Conservation (phyloP, 345 rosid genomes). For the Durio zibethinus region DNA sequence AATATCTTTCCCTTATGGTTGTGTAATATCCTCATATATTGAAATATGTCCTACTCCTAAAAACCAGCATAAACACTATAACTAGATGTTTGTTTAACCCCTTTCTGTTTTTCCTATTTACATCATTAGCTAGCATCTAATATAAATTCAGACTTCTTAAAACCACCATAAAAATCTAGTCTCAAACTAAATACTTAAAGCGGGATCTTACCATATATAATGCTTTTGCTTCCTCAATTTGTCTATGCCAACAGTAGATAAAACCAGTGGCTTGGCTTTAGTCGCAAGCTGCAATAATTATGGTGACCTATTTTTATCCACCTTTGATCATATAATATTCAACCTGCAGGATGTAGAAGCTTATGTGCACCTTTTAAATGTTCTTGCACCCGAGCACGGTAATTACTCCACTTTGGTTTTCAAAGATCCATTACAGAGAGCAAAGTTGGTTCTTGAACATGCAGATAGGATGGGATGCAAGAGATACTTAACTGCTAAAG, state of each 20-base stretch:
- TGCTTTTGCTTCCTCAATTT: neutral
- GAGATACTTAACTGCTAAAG: conserved; percentile 93
- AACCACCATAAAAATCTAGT: neutral
- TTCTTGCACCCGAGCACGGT: conserved; percentile 83
- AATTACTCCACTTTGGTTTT: conserved; percentile 55
- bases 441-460: conserved; percentile 86
- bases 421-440: conserved; percentile 61
- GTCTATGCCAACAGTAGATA: neutral
- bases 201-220: neutral
- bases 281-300: neutral
- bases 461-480: conserved; percentile 97
- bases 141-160: neutral
- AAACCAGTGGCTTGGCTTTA: neutral
- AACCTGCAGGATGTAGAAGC: conserved; percentile 92
- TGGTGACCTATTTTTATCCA: neutral
- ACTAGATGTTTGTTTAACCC: neutral
- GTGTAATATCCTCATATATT: neutral
- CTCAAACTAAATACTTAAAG: neutral
- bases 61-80: neutral
- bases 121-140: neutral
- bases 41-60: neutral
- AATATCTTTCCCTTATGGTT: neutral
- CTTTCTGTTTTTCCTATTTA: neutral
- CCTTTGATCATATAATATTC: neutral
- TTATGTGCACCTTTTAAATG: conserved; percentile 85